Base-by-base conservation (phyloP, 371 early-diverging fungal species). In the Lichtheimia ramosa region DNA sequence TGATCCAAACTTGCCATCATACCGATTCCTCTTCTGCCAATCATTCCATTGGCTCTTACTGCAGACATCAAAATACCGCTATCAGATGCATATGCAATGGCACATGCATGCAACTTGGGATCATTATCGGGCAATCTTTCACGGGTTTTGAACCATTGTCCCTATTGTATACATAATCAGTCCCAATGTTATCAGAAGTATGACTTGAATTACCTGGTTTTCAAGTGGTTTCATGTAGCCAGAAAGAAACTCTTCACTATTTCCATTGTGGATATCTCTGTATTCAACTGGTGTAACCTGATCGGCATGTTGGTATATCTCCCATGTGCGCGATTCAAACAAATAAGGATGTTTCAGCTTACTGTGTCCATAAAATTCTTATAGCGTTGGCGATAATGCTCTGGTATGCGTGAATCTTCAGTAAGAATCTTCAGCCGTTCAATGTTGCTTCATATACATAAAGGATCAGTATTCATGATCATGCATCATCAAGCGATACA, bases 1-100 rank as follows among this genome's bases (percentile, higher is more conserved):
- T 95, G 95, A 73, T 94, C 93, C 39, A 96, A 74, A 43, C 87
- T 88, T 5, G 91, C 90, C 68, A 95, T 76, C 89, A 90, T 87
- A 34, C 71, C 80, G 42, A 93, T 74, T 15, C 71, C 73, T 15
- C 83, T 66, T 27, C 73, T 65, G 18, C 71, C 64, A 12, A 52
- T 51, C n/a, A 83, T 43, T 3, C 80, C 86, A 59, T 89, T 86
- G 6, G 88, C 81, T 15, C 82, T 68, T 2, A 82, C 66, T 6
- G 85, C 79, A 0, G 90, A 87, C 59, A 73, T 73, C 14, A 92
- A 59, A 43, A 92, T 75, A 34, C 84, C 81, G 63, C 84, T 83
- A 52, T 89, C 87, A 5, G 77, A 77, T 5, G 74, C 77, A 69
- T 78, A 81, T 15, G 82, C 82, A 67, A 70, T 73, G 18, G 63